phyloP scores from a whole-genome alignment of 2,329 filamentous ascomycete genomes.

The Pseudodiploospora longispora region DNA sequence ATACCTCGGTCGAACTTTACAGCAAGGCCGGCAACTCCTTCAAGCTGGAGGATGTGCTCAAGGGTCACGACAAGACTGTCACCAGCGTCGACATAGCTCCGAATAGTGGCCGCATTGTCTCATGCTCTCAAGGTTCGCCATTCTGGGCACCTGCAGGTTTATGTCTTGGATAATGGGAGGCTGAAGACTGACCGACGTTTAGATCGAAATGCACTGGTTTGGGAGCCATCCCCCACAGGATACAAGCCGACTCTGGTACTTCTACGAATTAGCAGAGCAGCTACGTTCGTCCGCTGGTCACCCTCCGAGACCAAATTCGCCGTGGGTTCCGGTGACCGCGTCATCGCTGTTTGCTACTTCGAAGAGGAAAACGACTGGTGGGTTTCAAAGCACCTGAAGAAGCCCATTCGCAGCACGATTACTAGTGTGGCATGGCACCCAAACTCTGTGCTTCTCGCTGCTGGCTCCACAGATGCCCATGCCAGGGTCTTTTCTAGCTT shows the following conservation, averaged over 20 bases:
- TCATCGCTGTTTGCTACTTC: constrained; percentile 97
- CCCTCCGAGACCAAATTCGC: constrained; percentile 96
- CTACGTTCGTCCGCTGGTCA: constrained; percentile 95
- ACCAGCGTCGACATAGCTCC: constrained; percentile 95
- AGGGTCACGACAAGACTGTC: constrained; percentile 94
- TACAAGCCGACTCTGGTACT: constrained; percentile 98
- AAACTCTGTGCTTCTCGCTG: constrained; percentile 89
- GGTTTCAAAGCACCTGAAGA: constrained; percentile 99
- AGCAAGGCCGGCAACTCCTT: constrained; percentile 64
- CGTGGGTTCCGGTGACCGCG: constrained; percentile 88
- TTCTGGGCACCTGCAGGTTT: not conserved
- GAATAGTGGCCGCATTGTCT: constrained; percentile 84
- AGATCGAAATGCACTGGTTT: constrained; percentile 97
- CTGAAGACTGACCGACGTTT: not conserved
- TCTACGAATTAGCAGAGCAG: constrained; percentile 91
- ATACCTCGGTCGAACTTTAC: constrained; percentile 87
- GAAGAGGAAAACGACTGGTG: constrained; percentile 99
- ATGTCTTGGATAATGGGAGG: not conserved
- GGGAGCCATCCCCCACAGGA: constrained; percentile 85
- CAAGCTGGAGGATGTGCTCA: constrained; percentile 82
- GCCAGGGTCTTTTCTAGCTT: constrained; percentile 91
- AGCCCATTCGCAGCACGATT: constrained; percentile 95
- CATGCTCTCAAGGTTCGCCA: constrained; percentile 79
- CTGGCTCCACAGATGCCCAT: constrained; percentile 95
- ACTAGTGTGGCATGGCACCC: constrained; percentile 95